Conservation (phyloP, 2,329 filamentous ascomycete genomes). For the Verticillium tricorpus region DNA sequence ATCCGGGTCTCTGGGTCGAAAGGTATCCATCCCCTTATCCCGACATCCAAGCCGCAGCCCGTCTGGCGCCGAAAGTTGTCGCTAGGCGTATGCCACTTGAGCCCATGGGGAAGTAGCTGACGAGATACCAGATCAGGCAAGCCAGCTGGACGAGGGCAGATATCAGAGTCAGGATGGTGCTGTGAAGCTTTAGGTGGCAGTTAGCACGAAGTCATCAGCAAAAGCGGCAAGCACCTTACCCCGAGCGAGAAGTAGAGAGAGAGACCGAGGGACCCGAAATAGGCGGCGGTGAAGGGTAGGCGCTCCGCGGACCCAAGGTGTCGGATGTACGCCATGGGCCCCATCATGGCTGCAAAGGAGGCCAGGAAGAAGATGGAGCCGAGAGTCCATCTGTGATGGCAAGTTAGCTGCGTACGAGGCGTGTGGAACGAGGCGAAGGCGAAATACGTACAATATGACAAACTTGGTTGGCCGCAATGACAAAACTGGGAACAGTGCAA, state of each 20-base stretch:
- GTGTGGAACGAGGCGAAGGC: neutral
- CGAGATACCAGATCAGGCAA: constrained; percentile 84
- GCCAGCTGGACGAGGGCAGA: constrained; percentile 80
- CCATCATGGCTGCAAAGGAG: constrained; percentile 94
- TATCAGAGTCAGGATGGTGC: constrained; percentile 77
- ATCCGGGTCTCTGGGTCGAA: neutral
- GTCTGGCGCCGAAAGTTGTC: constrained; percentile 77
- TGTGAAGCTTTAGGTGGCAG: constrained; percentile 61
- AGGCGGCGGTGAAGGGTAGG: constrained; percentile 87
- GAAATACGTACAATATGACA: constrained; percentile 81
- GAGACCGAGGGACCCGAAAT: constrained; percentile 87
- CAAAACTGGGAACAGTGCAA: constrained; percentile 82
- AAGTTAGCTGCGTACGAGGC: constrained; percentile 22
- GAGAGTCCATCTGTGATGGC: constrained; percentile 75
- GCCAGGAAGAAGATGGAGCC: constrained; percentile 85
- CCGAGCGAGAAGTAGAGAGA: constrained; percentile 91
- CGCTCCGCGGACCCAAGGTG: constrained; percentile 82
- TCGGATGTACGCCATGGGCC: constrained; percentile 73
- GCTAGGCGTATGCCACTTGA: constrained; percentile 82
- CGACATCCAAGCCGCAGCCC: constrained; percentile 84
- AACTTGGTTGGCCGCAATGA: constrained; percentile 85
- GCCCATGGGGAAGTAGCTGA: constrained; percentile 98
- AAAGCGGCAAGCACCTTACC: constrained; percentile 53
- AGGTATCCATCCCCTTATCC: constrained; percentile 39
- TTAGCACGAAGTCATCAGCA: constrained; percentile 15